These are phyloP conservation scores for Trichosanthes cucumerina DNA, from an alignment of 306 rosid genomes.

Conservation along the genomic window DNA sequence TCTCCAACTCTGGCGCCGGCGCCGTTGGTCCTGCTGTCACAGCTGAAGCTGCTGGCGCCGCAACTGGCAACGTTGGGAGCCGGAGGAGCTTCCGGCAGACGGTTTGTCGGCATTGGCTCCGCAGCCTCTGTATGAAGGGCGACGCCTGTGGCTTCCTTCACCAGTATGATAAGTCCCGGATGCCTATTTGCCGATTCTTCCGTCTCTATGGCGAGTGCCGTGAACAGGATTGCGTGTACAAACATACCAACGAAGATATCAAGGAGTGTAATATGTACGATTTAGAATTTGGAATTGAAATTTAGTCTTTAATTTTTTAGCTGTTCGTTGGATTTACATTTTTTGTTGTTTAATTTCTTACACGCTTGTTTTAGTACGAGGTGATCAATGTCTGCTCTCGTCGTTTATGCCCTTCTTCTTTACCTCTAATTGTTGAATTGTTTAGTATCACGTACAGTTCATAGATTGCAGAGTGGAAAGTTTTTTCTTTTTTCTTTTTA, in stretches of 20 bases:
- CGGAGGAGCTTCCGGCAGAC: constrained; percentile 94
- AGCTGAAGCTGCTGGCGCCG: constrained; percentile 1
- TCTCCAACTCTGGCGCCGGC: constrained; percentile 8
- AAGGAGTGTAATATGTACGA: constrained; percentile 97
- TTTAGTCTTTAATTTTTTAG: neutral
- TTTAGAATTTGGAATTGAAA: neutral
- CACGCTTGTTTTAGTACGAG: neutral
- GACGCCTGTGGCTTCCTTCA: constrained; percentile 97
- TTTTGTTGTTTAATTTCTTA: neutral
- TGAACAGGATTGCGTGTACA: constrained; percentile 95
- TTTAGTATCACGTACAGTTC: neutral
- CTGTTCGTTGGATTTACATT: neutral
- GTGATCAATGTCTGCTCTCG: neutral
- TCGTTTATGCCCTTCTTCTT: neutral
- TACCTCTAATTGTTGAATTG: neutral
- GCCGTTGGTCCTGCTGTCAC: constrained; percentile 9
- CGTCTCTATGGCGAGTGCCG: constrained; percentile 90
- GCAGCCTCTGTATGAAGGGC: constrained; percentile 92
- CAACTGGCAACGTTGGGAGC: constrained; percentile 23
- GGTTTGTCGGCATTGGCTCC: constrained; percentile 96
- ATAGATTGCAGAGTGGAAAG: neutral
- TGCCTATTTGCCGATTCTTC: constrained; percentile 94
- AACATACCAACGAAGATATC: constrained; percentile 94
- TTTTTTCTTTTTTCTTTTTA: neutral
- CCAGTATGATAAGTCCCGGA: constrained; percentile 90